These are phyloP conservation scores for Candida verbasci DNA, from an alignment of 805 yeast genomes.

Conservation along the genomic window DNA sequence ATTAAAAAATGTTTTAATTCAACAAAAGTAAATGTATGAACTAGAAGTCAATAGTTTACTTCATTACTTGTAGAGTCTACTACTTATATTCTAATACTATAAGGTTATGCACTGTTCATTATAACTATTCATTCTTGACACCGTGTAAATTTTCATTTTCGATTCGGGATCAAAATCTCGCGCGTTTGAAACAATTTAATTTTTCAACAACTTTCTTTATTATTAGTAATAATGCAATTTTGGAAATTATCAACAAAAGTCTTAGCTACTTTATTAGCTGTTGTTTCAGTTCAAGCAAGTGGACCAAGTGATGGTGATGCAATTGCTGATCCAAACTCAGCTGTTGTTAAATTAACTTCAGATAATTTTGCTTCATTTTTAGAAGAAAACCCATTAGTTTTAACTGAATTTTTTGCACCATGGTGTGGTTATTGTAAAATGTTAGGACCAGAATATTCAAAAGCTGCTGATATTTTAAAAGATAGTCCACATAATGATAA, in stretches of 20 bases:
- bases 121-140: not conserved
- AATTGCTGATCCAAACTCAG: conserved; percentile 75
- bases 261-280: conserved; percentile 34
- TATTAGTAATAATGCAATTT: conserved; percentile 32
- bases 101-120: too few species aligned
- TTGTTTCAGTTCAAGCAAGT: conserved; percentile 30
- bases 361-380: conserved; percentile 64
- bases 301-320: conserved; percentile 54
- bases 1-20: too few species aligned
- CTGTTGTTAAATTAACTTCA: conserved; percentile 75
- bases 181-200: not conserved
- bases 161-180: too few species aligned
- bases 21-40: too few species aligned
- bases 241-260: conserved; percentile 35
- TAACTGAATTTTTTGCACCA: conserved; percentile 89
- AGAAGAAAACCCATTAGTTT: conserved; percentile 67
- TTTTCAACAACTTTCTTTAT: not conserved
- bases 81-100: too few species aligned
- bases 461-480: conserved; percentile 64
- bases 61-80: too few species aligned
- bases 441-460: conserved; percentile 72
- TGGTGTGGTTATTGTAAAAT: conserved; percentile 98
- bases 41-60: too few species aligned
- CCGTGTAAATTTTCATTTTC: not conserved
- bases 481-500: conserved; percentile 47